These are phyloP conservation scores for Diversispora epigaea DNA, from an alignment of 192 early-diverging fungal genomes.

Conservation along the genomic window DNA sequence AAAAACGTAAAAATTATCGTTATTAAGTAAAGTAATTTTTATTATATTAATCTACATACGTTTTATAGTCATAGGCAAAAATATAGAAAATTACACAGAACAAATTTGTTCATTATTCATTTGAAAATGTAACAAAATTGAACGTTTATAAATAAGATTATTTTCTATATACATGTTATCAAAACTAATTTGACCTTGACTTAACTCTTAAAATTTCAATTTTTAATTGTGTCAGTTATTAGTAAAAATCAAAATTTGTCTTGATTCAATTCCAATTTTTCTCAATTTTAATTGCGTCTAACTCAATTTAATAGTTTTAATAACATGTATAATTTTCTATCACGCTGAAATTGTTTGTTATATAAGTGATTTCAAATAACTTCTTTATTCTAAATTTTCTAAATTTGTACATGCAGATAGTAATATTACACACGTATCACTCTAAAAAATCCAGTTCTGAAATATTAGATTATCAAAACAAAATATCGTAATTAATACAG, in stretches of 20 bases:
- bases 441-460: conserved; percentile 29
- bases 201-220: too few species aligned
- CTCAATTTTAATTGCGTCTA: too few species aligned
- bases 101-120: conserved; percentile 25
- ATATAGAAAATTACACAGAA: conserved; percentile 32
- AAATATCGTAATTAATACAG: conserved; percentile 25
- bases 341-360: conserved; percentile 24
- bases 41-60: conserved; percentile 27
- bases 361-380: conserved; percentile 20
- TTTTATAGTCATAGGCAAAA: conserved; percentile 24
- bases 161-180: too few species aligned
- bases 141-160: conserved; percentile 18
- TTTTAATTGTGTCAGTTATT: too few species aligned
- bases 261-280: too few species aligned
- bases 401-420: too few species aligned
- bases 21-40: conserved; percentile 28
- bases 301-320: too few species aligned
- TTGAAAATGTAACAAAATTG: conserved; percentile 29
- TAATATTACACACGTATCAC: too few species aligned
- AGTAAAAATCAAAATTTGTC: too few species aligned
- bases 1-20: conserved; percentile 21
- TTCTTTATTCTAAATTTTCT: conserved; percentile 23
- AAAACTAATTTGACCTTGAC: too few species aligned
- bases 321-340: too few species aligned
- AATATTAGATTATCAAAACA: conserved; percentile 27